phyloP scores from a whole-genome alignment of 73 alveolate species.

The Diophrys sp. region DNA sequence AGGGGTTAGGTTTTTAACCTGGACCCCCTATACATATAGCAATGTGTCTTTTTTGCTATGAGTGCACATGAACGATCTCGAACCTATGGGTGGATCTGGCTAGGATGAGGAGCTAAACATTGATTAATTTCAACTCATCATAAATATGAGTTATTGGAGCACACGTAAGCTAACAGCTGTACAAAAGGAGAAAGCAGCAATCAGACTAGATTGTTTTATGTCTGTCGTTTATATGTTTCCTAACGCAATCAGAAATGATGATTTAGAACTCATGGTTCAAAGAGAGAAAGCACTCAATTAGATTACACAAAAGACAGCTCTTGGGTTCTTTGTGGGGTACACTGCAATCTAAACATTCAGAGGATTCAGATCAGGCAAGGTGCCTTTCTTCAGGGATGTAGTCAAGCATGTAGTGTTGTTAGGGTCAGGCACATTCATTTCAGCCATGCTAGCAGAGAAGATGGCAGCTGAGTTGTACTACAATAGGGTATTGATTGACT shows the following conservation, averaged over 20 bases:
- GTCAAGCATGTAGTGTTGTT: conserved; percentile 35
- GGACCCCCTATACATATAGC: no score
- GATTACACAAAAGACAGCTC: conserved; percentile 16
- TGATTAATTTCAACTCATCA: no score
- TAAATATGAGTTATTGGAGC: conserved; percentile 51
- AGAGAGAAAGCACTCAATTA: conserved; percentile 36
- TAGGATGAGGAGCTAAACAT: no score
- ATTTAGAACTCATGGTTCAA: conserved; percentile 19
- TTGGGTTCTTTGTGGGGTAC: conserved; percentile 28
- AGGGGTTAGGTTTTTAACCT: no score
- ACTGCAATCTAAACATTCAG: conserved; percentile 6
- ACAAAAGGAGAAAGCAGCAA: conserved; percentile 36
- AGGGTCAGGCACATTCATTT: conserved; percentile 35
- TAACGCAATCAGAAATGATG: conserved; percentile 27
- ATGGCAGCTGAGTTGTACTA: conserved; percentile 53
- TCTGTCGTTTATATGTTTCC: conserved; percentile 51
- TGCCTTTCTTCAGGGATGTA: conserved; percentile 38
- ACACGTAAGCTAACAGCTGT: conserved; percentile 9
- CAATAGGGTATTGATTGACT: conserved; percentile 33
- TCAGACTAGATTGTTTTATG: conserved; percentile 49
- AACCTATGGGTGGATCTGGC: no score
- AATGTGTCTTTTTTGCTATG: no score
- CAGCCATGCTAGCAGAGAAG: conserved; percentile 38
- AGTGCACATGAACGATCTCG: no score
- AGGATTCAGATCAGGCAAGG: conserved; percentile 16